Percentiles rank a stretch among this genome's conserved stretches.
phyloP scores from a whole-genome alignment of 345 rosid genomes.

The Anacardium occidentale region DNA sequence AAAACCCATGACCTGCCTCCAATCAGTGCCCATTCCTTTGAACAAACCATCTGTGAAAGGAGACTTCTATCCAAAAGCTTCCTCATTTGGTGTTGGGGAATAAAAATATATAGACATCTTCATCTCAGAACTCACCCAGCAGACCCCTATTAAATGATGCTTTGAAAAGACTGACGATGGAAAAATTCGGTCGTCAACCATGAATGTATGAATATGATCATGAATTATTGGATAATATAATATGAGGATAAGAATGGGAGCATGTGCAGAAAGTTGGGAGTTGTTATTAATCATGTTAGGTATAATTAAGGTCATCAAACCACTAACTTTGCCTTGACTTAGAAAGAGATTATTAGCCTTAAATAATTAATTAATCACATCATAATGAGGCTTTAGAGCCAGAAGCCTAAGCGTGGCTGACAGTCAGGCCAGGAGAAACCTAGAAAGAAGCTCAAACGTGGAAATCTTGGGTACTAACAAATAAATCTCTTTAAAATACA shows the following conservation, averaged over 20 bases:
- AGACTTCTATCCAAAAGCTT: slow-evolving; percentile 16
- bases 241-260: neutral
- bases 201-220: neutral
- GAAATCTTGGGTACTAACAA: too few relatives aligned
- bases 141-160: too few relatives aligned
- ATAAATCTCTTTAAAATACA: too few relatives aligned
- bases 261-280: neutral
- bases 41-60: slow-evolving; percentile 7
- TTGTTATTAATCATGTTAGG: too few relatives aligned
- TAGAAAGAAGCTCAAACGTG: too few relatives aligned
- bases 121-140: slow-evolving; percentile 1
- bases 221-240: neutral
- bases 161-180: neutral
- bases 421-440: too few relatives aligned
- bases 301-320: too few relatives aligned
- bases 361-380: too few relatives aligned
- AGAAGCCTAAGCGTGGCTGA: too few relatives aligned
- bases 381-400: too few relatives aligned
- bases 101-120: neutral
- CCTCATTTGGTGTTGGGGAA: slow-evolving; percentile 23
- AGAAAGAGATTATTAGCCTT: too few relatives aligned
- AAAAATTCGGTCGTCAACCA: neutral
- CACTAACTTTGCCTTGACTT: too few relatives aligned
- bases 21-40: slow-evolving; percentile 28
- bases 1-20: slow-evolving; percentile 25